These are phyloP conservation scores for Colletotrichum spaethianum DNA, from an alignment of 2,329 filamentous ascomycete species.

Conservation along the genomic window DNA sequence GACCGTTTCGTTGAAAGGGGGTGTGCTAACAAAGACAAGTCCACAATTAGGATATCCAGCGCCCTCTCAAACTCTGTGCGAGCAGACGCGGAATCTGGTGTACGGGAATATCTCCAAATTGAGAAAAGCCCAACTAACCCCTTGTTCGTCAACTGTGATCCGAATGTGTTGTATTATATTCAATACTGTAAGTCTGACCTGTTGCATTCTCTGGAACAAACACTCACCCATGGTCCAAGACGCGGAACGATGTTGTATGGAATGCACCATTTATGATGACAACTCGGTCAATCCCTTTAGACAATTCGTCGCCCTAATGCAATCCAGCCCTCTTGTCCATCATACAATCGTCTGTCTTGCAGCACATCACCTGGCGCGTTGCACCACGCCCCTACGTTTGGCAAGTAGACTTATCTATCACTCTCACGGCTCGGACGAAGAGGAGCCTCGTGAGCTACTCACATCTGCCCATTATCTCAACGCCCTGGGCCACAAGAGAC, in stretches of 20 bases:
- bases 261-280: neutral
- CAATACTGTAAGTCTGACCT: neutral
- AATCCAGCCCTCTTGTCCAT: neutral
- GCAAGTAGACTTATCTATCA: neutral
- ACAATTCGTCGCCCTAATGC: neutral
- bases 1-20: neutral
- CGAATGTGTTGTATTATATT: neutral
- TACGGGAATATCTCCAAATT: neutral
- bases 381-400: neutral
- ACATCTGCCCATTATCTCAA: neutral
- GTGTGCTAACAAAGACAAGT: neutral
- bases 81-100: neutral
- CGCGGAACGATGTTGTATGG: neutral
- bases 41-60: neutral
- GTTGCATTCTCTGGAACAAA: neutral
- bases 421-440: neutral
- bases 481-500: neutral
- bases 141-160: neutral
- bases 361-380: neutral
- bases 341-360: neutral
- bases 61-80: neutral
- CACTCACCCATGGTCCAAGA: neutral
- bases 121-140: neutral
- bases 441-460: neutral
- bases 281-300: neutral